Base-by-base conservation (phyloP, 2,329 filamentous ascomycete species). In the Diaporthe capsici region DNA sequence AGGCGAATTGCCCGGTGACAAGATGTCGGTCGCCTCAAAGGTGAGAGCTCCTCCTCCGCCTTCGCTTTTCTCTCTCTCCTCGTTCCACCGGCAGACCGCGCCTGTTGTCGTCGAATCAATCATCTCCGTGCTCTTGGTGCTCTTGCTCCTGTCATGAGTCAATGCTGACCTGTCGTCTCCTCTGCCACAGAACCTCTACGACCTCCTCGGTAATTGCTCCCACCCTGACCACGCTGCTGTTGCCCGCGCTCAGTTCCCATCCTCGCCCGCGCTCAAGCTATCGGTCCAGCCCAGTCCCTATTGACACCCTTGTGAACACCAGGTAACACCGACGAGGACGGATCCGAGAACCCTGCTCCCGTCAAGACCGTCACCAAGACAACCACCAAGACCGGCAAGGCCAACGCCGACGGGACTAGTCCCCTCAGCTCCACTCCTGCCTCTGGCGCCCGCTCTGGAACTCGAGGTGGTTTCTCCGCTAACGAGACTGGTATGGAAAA, bases 301-400 rank as follows among this genome's bases (percentile, higher is more conserved):
- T 73, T 76, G 55, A 76, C 73, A 58, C 61, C 37, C 42, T 34
- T 25, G 28, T 72, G 51, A 78, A 71, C 75, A 76, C 79, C 81
- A 91, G 91, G 91, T 85, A 91, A 91, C 85, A 39, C 37, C 37
- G 90, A 91, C 85, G 88, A 89, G 83, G 90, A 89, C 83, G 91
- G 91, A 84, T 87, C 87, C 85, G 95, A 96, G 87, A 92, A 92
- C 87, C 92, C 93, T 82, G 93, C 93, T 84, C 96, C 95, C 82
- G 92, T 94, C 82, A 97, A 95, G 92, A 94, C 94, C 85, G 91
- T 97, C 84, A 95, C 98, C 86, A 98, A 97, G 92, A 91, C 92
- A 80, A 87, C 89, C 80, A 88, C 92, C 83, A 93, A 95, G 86
- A 90, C 91, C 79, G 87, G 85, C 84, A 98, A 98, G 93, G 95